Conservation (phyloP, 257 asterid genomes). For the Primulina tabacum region DNA sequence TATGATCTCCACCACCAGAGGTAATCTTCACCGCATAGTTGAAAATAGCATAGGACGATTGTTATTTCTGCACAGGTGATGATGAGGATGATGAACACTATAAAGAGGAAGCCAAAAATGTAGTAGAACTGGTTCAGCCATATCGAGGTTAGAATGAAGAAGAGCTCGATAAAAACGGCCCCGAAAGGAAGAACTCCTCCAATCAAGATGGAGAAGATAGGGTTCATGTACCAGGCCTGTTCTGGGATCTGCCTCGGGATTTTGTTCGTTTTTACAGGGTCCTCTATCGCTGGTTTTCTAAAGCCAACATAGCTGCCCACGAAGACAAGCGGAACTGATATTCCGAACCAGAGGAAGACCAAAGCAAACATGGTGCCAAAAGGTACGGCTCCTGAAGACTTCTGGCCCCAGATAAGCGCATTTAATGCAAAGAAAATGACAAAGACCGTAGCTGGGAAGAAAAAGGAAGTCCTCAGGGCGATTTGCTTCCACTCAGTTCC, state of each 20-base stretch:
- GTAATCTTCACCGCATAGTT: constrained; percentile 79
- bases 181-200: constrained; percentile 80
- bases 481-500: constrained; percentile 67
- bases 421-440: constrained; percentile 51
- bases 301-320: constrained; percentile 63
- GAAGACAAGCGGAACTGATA: constrained; percentile 66
- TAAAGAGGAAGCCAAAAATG: constrained; percentile 71
- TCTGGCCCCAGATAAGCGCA: constrained; percentile 76
- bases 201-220: constrained; percentile 50
- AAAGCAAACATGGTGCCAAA: constrained; percentile 79
- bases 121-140: constrained; percentile 85
- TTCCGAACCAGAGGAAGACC: constrained; percentile 67
- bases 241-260: constrained; percentile 74
- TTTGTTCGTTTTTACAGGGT: constrained; percentile 69
- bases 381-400: constrained; percentile 74
- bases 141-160: constrained; percentile 76
- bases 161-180: constrained; percentile 81
- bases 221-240: constrained; percentile 75
- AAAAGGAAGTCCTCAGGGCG: constrained; percentile 53
- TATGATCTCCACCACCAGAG: constrained; percentile 90
- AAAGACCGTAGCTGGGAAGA: constrained; percentile 58
- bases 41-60: constrained; percentile 77
- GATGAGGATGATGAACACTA: constrained; percentile 59
- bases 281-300: constrained; percentile 57
- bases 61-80: constrained; percentile 75